Conservation (phyloP, 148 eudicot species). For the Persicaria tinctoria region DNA sequence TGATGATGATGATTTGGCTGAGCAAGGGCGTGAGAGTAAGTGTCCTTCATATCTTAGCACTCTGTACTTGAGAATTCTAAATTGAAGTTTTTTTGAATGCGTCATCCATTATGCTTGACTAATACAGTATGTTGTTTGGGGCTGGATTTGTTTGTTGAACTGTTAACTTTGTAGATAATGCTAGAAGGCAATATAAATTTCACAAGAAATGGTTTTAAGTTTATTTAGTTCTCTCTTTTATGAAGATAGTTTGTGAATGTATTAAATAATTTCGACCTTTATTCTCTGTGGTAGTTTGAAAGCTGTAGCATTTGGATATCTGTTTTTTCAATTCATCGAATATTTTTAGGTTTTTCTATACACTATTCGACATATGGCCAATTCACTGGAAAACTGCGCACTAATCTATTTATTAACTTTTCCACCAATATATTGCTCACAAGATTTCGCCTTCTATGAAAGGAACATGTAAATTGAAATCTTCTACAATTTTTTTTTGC, state of each 20-base stretch:
- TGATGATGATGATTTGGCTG: constrained; percentile 42
- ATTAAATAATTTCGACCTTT: no score
- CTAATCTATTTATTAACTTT: not conserved
- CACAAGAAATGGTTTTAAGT: no score
- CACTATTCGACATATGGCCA: not conserved
- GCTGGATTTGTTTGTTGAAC: not conserved
- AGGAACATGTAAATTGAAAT: not conserved
- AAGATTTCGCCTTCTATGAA: not conserved
- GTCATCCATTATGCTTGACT: no score
- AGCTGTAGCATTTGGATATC: not conserved
- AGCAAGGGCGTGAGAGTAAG: constrained; percentile 32
- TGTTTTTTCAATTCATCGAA: no score
- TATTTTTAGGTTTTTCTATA: not conserved
- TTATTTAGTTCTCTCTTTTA: no score
- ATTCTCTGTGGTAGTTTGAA: not conserved
- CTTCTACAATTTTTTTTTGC: not conserved
- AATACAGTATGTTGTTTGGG: not conserved
- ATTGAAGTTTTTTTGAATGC: not conserved
- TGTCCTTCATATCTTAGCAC: constrained; percentile 7
- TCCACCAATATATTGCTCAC: not conserved
- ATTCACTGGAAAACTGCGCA: not conserved
- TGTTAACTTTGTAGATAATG: not conserved
- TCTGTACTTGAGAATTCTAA: not conserved
- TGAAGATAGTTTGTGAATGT: no score
- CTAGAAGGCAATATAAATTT: not conserved